phyloP scores from a whole-genome alignment of 371 early-diverging fungal genomes.

The Cokeromyces recurvatus region DNA sequence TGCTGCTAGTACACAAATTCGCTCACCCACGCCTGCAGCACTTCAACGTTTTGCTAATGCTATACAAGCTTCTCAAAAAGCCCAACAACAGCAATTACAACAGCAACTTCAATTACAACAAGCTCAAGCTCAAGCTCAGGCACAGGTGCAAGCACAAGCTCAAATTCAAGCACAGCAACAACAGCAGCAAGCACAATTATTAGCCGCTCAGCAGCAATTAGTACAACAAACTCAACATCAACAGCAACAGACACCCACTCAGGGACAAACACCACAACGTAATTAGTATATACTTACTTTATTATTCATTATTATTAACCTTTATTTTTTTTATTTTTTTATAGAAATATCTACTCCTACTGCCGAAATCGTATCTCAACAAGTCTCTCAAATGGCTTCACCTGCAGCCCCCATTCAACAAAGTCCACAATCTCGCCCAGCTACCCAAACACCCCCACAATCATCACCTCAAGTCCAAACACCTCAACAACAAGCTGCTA shows the following conservation, averaged over 20 bases:
- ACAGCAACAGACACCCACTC: background rate
- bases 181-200: conserved; percentile 8
- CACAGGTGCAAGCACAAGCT: conserved; percentile 9
- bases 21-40: conserved; percentile 21
- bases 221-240: background rate
- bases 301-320: background rate
- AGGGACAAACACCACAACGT: no score
- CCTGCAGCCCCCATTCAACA: conserved; percentile 1
- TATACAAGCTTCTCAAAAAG: conserved; percentile 1
- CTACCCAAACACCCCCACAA: background rate
- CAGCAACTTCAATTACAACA: conserved; percentile 14
- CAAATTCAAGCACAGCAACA: conserved; percentile 5
- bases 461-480: conserved; percentile 3
- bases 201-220: conserved; percentile 12
- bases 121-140: conserved; percentile 13
- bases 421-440: conserved; percentile 6
- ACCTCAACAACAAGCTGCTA: conserved; percentile 16
- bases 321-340: background rate
- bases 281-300: background rate
- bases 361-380: conserved; percentile 8
- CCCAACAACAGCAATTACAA: conserved; percentile 8
- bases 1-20: conserved; percentile 12
- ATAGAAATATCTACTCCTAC: conserved; percentile 4
- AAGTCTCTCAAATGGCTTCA: conserved; percentile 17
- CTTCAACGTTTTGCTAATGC: conserved; percentile 26